Evolutionary conservation across 2,329 filamentous ascomycete genomes (phyloP), one percentile per base, ranked within the genome.

Genomic region (Phialophora expanda): DNA sequence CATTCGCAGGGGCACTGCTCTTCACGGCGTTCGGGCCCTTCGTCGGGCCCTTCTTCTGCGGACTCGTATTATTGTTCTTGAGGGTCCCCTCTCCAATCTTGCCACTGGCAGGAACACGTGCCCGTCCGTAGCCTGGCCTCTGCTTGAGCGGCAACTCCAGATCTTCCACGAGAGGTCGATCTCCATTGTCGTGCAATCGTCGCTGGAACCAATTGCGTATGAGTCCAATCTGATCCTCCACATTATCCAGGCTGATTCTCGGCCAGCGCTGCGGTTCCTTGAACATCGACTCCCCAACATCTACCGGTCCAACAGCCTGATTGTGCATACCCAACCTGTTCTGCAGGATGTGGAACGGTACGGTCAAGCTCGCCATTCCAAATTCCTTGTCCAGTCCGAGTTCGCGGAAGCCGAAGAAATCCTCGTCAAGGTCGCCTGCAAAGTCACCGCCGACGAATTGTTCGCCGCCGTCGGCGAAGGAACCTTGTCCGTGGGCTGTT

Each of bases 401-500:
- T 66, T 96, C 93, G 76, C 93, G 93, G 86, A 99, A 98, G 30
- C 95, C 95, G 75, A 99, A 99, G 85, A 97, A 99, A 80, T 99
- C 95, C 81, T 99, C 95, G 67, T 93, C 94, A 12, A 99, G 90
- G 73, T 99, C 95, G 76, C 97, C 95, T 0, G 95, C 95, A 76
- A 99, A 99, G 78, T 99, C 95, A 68, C 95, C 95, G 54, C 91
- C 92, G 56, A 97, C 89, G 73, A 98, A 99, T 76, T 98, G 95
- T 70, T 99, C 95, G 77, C 93, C 97, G 70, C 93, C 94, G 73
- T 99, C 95, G 69, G 96, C 92, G 83, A 99, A 99, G 6, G 93
- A 91, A 64, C 90, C 91, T 4, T 90, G 93, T 41, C 93, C 95
- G 75, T 98, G 95, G 34, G 87, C 86, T 41, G 90, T 90, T 53